Base-by-base conservation (phyloP, 2,329 filamentous ascomycete species). In the Hypoxylon sp. region DNA sequence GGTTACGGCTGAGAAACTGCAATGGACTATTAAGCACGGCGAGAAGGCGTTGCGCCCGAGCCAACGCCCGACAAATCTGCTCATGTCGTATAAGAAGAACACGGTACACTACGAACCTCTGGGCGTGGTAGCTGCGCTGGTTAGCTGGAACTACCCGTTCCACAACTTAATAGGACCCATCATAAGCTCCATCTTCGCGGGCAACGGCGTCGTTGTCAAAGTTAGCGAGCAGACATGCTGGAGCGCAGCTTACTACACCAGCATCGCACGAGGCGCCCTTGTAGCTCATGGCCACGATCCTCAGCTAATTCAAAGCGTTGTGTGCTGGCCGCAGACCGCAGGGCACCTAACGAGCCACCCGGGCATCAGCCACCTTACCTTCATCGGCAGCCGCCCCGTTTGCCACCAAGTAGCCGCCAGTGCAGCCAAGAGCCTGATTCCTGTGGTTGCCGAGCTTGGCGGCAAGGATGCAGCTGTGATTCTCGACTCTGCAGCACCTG, bases 131-230 rank as follows among this genome's bases (percentile, higher is more conserved):
- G 91, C 93, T 10, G 95, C 96, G 17, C 91, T 95, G 57, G 93
- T 99, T 47, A 96, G 92, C 77, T 99, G 96, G 96, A 99, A 99
- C 83, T 98, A 94, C 78, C 90, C 93, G 48, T 97, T 98, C 80
- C 96, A 99, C 83, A 99, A 99, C 81, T 85, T 98, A 70, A 88
- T 98, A 51, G 93, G 93, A 0, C 96, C 95, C 13, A 88, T 98
- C 72, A 97, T 98, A 77, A 94, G 93, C 72, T 90, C 93, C 15
- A 87, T 98, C 55, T 98, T 98, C 78, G 87, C 94, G 13, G 96
- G 96, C 51, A 98, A 98, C 78, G 93, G 89, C 56, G 91, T 98
- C 72, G 85, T 99, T 46, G 92, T 98, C 79, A 99, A 99, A 82
- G 93, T 92, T 52, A 97, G 93, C 55, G 96, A 99, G 81, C 93